Evolutionary conservation across 148 eudicot genomes (phyloP).

Genomic region (Rhododendron griersonianum): DNA sequence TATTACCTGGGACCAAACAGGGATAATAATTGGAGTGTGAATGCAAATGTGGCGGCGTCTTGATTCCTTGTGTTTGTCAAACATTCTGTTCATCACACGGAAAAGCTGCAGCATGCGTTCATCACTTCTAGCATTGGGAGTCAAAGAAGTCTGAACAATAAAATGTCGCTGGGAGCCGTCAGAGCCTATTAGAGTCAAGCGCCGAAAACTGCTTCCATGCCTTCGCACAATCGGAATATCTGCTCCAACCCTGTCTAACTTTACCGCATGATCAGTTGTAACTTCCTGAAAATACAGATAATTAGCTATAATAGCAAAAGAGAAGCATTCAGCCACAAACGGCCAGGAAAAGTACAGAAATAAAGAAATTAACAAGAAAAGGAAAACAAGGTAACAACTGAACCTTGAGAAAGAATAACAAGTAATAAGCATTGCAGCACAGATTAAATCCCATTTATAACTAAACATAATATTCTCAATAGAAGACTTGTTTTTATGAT

Average conservation of each 20-base stretch:
- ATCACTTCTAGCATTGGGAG: conserved; percentile 97
- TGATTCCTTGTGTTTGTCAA: conserved; percentile 97
- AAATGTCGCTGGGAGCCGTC: conserved; percentile 99
- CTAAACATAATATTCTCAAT: not conserved
- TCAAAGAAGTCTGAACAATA: conserved; percentile 88
- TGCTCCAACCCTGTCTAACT: conserved; percentile 94
- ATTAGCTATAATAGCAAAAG: not conserved
- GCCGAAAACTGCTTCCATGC: conserved; percentile 96
- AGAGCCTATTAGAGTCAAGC: conserved; percentile 93
- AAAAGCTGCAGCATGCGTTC: conserved; percentile 97
- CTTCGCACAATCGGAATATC: conserved; percentile 96
- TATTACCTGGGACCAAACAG: conserved; percentile 97
- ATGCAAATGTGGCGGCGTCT: conserved; percentile 91
- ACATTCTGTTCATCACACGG: conserved; percentile 96
- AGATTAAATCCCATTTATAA: not conserved
- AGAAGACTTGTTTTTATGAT: not conserved
- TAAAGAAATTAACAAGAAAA: too few relatives aligned
- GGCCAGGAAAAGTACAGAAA: not conserved
- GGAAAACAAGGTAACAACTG: not conserved
- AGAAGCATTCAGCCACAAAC: not conserved
- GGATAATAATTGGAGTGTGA: conserved; percentile 93
- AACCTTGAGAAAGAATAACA: not conserved
- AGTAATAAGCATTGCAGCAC: not conserved
- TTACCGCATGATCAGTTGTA: conserved; percentile 96
- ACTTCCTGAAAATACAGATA: conserved; percentile 48